A percentile compares a stretch with the other conserved stretches of the same genome.
phyloP scores from a whole-genome alignment of 345 rosid species.

The Barbarea vulgaris region DNA sequence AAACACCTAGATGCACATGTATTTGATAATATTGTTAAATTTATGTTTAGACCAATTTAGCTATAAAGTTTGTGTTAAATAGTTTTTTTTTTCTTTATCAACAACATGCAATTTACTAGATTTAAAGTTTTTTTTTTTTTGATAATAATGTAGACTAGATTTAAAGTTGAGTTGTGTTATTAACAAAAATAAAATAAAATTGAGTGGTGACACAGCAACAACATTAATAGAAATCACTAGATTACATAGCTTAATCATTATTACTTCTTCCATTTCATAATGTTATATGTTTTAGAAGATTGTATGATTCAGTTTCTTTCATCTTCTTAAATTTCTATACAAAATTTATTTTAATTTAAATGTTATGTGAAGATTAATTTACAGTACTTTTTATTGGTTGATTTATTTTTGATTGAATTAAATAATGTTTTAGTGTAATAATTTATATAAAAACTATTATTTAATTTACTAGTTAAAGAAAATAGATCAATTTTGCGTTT shows the following conservation, averaged over 20 bases:
- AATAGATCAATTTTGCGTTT: too few species aligned
- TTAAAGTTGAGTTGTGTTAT: background rate
- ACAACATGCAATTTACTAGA: background rate
- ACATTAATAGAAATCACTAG: background rate
- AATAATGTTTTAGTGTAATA: too few species aligned
- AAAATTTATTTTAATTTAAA: too few species aligned
- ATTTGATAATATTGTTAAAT: background rate
- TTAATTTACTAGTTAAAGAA: background rate
- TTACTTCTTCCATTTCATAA: background rate
- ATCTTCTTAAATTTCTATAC: background rate
- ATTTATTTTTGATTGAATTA: too few species aligned
- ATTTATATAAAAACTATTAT: too few species aligned
- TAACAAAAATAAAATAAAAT: background rate
- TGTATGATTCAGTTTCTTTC: too few species aligned
- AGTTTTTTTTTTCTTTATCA: too few species aligned
- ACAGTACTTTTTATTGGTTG: background rate
- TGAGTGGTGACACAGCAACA: background rate
- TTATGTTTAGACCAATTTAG: background rate
- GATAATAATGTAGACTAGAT: too few species aligned
- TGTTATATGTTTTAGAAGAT: background rate
- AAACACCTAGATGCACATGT: constrained; percentile 32
- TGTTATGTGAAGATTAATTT: background rate
- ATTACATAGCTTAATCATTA: background rate
- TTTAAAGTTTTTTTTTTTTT: too few species aligned
- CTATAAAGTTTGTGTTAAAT: background rate